Evolutionary conservation across 1,284 basidiomycete genomes (phyloP), one percentile per base, ranked within the genome.

Genomic region (Puccinia coronata): DNA sequence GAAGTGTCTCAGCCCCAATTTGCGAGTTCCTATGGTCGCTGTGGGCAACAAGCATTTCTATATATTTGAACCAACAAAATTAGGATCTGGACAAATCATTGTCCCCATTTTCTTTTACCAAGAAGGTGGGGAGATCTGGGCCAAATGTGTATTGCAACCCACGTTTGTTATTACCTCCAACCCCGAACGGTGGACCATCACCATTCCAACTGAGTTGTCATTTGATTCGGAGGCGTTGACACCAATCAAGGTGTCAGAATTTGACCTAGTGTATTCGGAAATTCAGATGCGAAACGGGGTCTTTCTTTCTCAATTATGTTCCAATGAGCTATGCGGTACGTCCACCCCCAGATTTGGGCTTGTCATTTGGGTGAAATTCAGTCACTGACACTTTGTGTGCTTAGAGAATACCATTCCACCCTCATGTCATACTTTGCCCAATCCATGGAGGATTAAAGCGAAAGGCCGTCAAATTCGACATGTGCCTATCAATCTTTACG

Each of bases 381-480:
- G 25, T 61, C 28, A 11, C 16, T 61, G 25, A 61, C 6, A 61
- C 25, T 57, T 57, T 31, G 9, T n/a, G 6, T n/a, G 28, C 9
- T 57, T 57, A 23, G 28, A 11, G 55, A 23, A 9, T 9, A 57
- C 28, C 9, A 6, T 57, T 23, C 8, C 8, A 57, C 9, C 9
- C 9, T 6, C 28, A 28, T 49, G 25, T 12, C 69, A n/a, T 25
- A 31, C 57, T 3, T 25, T 74, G 4, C 53, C 41, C 1, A 83
- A 83, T 41, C 53, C 25, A 3, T 83, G 82, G 82, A 28, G 82
- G 2, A 18, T 1, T 34, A 75, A 59, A 28, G 82, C 80, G 23
- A 18, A 39, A 5, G 79, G 82, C 16, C 34, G 55, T 9, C 53
- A 53, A 1, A 81, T 83, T 23, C 23, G 72, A 23, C 41, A 82